Conservation (phyloP, 176 grass and related monocot species). For the Ampelocalamus luodianensis region DNA sequence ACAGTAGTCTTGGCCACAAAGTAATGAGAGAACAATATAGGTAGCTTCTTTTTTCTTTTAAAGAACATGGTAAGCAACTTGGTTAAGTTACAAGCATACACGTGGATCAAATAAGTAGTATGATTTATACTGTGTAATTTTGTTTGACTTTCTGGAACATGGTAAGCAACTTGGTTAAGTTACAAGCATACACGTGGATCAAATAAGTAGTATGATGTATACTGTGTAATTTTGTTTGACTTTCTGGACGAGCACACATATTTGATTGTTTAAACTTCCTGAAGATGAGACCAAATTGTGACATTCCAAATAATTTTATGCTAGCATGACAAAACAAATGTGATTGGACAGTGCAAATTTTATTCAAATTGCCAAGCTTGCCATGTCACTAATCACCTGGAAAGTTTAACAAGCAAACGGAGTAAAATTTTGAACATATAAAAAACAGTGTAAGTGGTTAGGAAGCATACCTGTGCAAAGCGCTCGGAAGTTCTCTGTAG, state of each 20-base stretch:
- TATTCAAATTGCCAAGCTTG: not conserved
- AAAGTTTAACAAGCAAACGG: not conserved
- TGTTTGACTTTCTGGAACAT: too few species aligned
- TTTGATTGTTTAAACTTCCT: not conserved
- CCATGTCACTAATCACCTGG: conserved; percentile 2
- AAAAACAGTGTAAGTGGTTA: not conserved
- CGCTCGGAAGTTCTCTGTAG: conserved; percentile 90
- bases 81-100: not conserved
- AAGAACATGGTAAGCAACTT: not conserved
- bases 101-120: not conserved
- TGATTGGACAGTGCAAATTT: not conserved
- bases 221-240: not conserved
- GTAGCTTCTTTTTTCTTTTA: not conserved
- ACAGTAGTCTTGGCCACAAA: not conserved
- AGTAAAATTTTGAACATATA: not conserved
- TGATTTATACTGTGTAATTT: not conserved
- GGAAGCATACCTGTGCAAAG: conserved; percentile 86
- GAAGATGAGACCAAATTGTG: not conserved
- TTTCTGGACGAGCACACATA: not conserved
- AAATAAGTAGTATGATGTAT: too few species aligned
- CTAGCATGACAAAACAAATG: not conserved
- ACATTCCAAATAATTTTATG: not conserved
- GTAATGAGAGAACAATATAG: not conserved
- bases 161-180: too few species aligned
- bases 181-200: too few species aligned